Evolutionary conservation across 257 asterid genomes (phyloP).

Genomic region (Leptodermis oblonga): DNA sequence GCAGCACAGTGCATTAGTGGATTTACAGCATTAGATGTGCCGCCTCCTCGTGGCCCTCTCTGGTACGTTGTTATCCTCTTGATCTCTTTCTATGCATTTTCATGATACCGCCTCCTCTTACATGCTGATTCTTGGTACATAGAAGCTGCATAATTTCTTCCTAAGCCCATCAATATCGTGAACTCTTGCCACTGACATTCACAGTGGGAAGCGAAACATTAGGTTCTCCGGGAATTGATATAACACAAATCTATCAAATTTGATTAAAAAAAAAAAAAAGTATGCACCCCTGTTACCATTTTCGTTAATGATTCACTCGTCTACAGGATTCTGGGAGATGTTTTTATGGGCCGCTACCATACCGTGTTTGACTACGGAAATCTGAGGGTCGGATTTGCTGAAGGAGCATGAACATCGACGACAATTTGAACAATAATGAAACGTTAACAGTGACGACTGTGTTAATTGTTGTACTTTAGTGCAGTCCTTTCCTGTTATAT

Average conservation of each 20-base stretch:
- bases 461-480: not conserved
- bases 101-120: not conserved
- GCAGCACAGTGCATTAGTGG: conserved; percentile 83
- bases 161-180: not conserved
- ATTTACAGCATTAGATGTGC: conserved; percentile 72
- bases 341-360: conserved; percentile 78
- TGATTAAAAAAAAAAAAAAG: too few relatives aligned
- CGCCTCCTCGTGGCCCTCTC: conserved; percentile 89
- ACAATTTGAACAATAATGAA: not conserved
- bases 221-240: too few relatives aligned
- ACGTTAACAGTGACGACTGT: not conserved
- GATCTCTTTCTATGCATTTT: not conserved
- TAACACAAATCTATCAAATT: not conserved
- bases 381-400: conserved; percentile 69
- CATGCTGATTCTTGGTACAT: not conserved
- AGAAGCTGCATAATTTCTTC: not conserved
- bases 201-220: not conserved
- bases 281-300: not conserved
- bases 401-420: conserved; percentile 46
- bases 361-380: conserved; percentile 73
- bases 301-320: not conserved
- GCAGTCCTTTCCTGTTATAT: not conserved
- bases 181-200: not conserved
- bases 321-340: conserved; percentile 82
- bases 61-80: conserved; percentile 39